These are phyloP conservation scores for Purpureocillium takamizusanense DNA, from an alignment of 2,329 filamentous ascomycete species.

Conservation along the genomic window DNA sequence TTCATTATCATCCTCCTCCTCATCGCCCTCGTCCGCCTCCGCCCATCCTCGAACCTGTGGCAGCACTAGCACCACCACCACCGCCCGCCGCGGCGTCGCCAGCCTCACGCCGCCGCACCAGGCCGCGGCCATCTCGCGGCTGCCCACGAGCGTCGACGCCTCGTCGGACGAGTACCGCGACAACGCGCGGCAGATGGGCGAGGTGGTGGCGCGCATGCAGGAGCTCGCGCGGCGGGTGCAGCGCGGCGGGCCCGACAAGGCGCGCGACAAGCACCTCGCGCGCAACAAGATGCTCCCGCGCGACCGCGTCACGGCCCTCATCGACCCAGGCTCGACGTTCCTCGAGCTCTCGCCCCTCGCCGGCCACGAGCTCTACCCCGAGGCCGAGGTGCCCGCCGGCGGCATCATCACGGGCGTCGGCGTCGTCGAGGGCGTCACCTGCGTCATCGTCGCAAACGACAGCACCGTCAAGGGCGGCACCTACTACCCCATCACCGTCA, in stretches of 20 bases:
- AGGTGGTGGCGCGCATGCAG: constrained; percentile 60
- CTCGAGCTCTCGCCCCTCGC: constrained; percentile 90
- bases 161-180: constrained; percentile 71
- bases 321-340: constrained; percentile 85
- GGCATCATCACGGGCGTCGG: constrained; percentile 92
- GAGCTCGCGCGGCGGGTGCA: constrained; percentile 63
- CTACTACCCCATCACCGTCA: constrained; percentile 94
- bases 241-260: constrained; percentile 70
- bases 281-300: constrained; percentile 91
- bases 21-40: no score
- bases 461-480: constrained; percentile 96
- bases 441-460: constrained; percentile 91
- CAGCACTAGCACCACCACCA: no score
- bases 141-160: constrained; percentile 69
- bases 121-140: constrained; percentile 70
- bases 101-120: constrained; percentile 76
- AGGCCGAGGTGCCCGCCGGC: constrained; percentile 78
- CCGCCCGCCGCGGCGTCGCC: constrained; percentile 40
- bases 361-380: constrained; percentile 75
- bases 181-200: constrained; percentile 69
- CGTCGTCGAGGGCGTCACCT: constrained; percentile 80
- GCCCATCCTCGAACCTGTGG: no score
- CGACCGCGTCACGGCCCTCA: constrained; percentile 76
- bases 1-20: no score
- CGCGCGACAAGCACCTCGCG: constrained; percentile 76